Conservation (phyloP, 2,329 filamentous ascomycete species). For the Fusarium humuli region DNA sequence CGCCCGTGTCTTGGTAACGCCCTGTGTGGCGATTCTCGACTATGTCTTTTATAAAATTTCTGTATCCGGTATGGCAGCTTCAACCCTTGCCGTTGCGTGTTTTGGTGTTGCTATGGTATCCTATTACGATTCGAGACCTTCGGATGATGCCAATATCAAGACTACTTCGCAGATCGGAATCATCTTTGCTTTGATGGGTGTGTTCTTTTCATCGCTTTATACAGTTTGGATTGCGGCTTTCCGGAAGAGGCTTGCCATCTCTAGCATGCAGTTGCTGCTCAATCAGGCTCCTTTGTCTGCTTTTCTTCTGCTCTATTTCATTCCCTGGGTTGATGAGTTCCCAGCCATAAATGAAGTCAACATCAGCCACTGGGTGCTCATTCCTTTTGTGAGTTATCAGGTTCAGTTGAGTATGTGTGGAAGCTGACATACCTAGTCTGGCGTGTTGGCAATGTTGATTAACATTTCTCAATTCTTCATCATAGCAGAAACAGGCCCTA, state of each 20-base stretch:
- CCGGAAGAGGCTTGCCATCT: conserved; percentile 73
- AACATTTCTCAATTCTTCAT: conserved; percentile 75
- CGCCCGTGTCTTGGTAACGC: conserved; percentile 74
- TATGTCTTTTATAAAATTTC: conserved; percentile 68
- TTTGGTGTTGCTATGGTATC: conserved; percentile 73
- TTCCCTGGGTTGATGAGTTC: conserved; percentile 69
- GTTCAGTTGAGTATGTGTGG: neutral
- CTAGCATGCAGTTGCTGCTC: conserved; percentile 75
- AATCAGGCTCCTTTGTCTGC: conserved; percentile 75
- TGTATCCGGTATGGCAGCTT: conserved; percentile 65
- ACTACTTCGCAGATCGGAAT: conserved; percentile 71
- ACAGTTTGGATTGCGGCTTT: conserved; percentile 76
- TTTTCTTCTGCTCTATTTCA: conserved; percentile 72
- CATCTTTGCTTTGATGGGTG: conserved; percentile 71
- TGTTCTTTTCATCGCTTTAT: conserved; percentile 74
- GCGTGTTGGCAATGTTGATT: conserved; percentile 71
- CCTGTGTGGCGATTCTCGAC: conserved; percentile 73
- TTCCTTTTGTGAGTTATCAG: conserved; percentile 62
- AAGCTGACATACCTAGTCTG: conserved; percentile 61
- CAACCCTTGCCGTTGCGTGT: conserved; percentile 71
- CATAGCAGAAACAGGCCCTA: conserved; percentile 70
- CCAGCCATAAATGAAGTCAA: conserved; percentile 54
- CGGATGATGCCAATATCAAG: conserved; percentile 44
- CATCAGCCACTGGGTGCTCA: conserved; percentile 63
- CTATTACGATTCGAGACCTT: conserved; percentile 59